Percentiles rank a stretch among this genome's conserved stretches.
phyloP scores from a whole-genome alignment of 2,329 filamentous ascomycete genomes.

The Fusarium brachygibbosum region DNA sequence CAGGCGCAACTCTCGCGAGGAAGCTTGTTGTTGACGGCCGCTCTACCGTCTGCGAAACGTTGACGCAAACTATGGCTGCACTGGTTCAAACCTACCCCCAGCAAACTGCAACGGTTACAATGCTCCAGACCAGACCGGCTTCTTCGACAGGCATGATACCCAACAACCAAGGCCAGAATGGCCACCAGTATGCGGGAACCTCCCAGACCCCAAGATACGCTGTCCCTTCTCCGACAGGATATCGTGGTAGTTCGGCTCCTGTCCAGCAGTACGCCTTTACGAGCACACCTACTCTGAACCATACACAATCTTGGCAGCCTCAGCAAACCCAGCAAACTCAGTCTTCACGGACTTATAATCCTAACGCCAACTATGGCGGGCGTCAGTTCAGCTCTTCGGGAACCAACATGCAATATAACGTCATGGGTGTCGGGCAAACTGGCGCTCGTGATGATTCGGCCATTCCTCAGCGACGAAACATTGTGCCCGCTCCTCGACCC shows the following conservation, averaged over 20 bases:
- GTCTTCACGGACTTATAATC: constrained; percentile 37
- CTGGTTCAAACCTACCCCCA: constrained; percentile 85
- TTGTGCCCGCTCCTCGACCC: constrained; percentile 57
- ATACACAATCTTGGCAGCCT: constrained; percentile 66
- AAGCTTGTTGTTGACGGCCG: constrained; percentile 41
- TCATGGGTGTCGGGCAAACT: constrained; percentile 54
- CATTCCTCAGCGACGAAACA: constrained; percentile 59
- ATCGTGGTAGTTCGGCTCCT: constrained; percentile 69
- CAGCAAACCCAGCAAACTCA: constrained; percentile 43
- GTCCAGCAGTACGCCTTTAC: constrained; percentile 85
- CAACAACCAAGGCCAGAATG: constrained; percentile 63
- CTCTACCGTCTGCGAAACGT: constrained; percentile 15
- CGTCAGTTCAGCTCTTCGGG: constrained; percentile 57
- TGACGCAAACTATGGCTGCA: constrained; percentile 77
- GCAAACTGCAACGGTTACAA: constrained; percentile 78
- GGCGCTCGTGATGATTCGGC: constrained; percentile 68
- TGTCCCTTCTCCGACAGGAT: constrained; percentile 60
- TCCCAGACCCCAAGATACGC: constrained; percentile 52
- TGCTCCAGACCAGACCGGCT: constrained; percentile 80
- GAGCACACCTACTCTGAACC: constrained; percentile 74
- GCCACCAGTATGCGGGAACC: constrained; percentile 64
- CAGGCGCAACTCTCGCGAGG: constrained; percentile 26
- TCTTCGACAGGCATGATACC: constrained; percentile 66
- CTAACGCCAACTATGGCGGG: constrained; percentile 47
- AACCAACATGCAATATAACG: constrained; percentile 57